Evolutionary conservation across 179 eudicot genomes (phyloP).

Genomic region (Sideroxylon spinosum): DNA sequence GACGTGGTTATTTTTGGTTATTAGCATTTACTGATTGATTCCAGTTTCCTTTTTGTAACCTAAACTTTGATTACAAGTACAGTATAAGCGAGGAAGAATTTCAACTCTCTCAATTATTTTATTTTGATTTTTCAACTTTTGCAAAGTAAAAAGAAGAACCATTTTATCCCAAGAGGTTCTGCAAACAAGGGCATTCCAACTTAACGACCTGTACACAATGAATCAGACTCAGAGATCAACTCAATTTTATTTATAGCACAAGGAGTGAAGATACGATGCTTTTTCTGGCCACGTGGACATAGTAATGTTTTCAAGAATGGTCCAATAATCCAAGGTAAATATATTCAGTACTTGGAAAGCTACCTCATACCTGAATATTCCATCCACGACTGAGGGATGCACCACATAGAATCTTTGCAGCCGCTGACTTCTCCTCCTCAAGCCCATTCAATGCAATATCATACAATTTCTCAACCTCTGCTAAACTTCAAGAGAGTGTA

Average conservation of each 20-base stretch:
- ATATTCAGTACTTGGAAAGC: neutral
- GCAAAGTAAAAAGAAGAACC: neutral
- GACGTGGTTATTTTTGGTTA: too few species aligned
- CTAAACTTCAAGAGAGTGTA: constrained; percentile 25
- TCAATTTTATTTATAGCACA: neutral
- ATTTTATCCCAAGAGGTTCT: neutral
- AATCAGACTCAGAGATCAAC: neutral
- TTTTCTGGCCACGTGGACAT: neutral
- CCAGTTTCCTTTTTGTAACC: too few species aligned
- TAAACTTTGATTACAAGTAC: too few species aligned
- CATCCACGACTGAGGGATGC: constrained; percentile 40
- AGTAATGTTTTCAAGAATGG: neutral
- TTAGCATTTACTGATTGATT: too few species aligned
- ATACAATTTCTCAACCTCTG: constrained; percentile 34
- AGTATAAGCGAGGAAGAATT: too few species aligned
- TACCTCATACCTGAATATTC: constrained; percentile 38
- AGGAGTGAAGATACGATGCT: neutral
- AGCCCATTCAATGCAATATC: constrained; percentile 30
- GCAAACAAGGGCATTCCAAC: neutral
- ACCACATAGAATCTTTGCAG: constrained; percentile 44
- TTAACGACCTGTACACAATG: neutral
- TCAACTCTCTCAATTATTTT: too few species aligned
- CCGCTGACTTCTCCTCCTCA: constrained; percentile 34
- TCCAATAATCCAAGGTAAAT: neutral
- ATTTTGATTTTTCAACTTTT: neutral